Evolutionary conservation across 163 green algal species (phyloP), one percentile per base, ranked within the genome.

Genomic region (Coccomyxa subellipsoidea): DNA sequence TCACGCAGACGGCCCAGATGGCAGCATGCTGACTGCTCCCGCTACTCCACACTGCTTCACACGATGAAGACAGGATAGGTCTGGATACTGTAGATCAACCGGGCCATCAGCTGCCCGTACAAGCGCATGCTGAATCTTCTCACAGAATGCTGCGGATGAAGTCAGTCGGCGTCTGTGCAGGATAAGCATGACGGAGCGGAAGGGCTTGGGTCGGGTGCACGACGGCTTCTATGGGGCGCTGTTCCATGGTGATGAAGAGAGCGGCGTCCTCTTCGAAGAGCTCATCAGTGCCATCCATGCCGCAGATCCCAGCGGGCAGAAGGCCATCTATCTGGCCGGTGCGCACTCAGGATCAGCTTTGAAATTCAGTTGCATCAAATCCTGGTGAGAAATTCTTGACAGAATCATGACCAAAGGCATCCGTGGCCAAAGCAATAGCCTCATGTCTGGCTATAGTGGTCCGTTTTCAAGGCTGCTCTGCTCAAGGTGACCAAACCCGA

Each of bases 291-390:
- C 54, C 27, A 31, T 87, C 25, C 7, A 79, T 4, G 40, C 47
- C 7, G 31, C 35, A 4, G 71, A 81, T 39, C 27, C 18, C 8
- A 25, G 39, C 32, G 35, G 54, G 21, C 10, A 38, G 25, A 59
- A 47, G 21, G 38, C 59, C n/a, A 84, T 87, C 79, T 84, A 81
- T 69, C 75, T 87, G 34, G 84, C 83, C 39, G 83, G 80, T 84
- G 37, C 34, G n/a, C 69, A 23, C 47, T 66, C 47, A 29, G 12
- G 18, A 66, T 66, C 66, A 35, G 18, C 25, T 8, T 34, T 75
- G 25, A 12, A 35, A 25, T 32, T 31, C 66, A 75, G 27, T 15
- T 31, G 27, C 23, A 12, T 8, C 18, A 15, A 75, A 36, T 15
- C 23, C 25, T 75, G 66, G 27, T 75, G 23, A 75, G 18, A 36